A percentile compares a stretch with the other conserved stretches of the same genome.
Evolutionary conservation across 345 rosid genomes (phyloP).

Genomic region (Pistacia vera): DNA sequence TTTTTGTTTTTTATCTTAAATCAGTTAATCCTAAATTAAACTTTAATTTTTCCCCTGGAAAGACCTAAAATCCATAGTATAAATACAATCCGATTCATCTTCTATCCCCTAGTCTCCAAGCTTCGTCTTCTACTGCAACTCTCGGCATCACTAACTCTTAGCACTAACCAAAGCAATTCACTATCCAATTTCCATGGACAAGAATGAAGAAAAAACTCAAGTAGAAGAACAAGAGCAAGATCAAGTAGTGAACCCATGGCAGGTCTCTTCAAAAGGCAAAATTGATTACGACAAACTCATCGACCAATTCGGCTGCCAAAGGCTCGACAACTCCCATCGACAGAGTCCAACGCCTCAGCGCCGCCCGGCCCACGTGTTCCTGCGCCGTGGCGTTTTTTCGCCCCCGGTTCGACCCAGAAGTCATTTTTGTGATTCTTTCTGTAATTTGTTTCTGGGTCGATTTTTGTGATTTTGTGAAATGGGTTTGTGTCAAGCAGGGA

Average conservation of each 20-base stretch:
- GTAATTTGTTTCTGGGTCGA: not conserved
- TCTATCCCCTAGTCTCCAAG: not conserved
- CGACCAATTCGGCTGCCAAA: constrained; percentile 85
- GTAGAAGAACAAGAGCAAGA: constrained; percentile 25
- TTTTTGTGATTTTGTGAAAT: not conserved
- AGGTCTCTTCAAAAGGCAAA: constrained; percentile 69
- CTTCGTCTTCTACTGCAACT: not conserved
- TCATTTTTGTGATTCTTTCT: not conserved
- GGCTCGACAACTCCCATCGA: constrained; percentile 59
- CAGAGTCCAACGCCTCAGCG: constrained; percentile 78
- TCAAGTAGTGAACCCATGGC: constrained; percentile 93
- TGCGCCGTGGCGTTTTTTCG: constrained; percentile 93
- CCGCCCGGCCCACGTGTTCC: constrained; percentile 77
- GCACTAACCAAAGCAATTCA: no score
- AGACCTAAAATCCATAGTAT: no score
- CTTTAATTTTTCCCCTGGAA: no score
- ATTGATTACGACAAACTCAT: constrained; percentile 93
- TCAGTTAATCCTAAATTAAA: no score
- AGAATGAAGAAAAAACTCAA: constrained; percentile 23
- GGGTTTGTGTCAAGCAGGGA: constrained; percentile 35
- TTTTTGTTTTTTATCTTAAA: no score
- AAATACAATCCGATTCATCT: no score
- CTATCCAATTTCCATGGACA: constrained; percentile 27
- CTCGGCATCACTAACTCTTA: no score
- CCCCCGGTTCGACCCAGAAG: constrained; percentile 47